phyloP scores from a whole-genome alignment of 2,329 filamentous ascomycete genomes.

The Cercospora sp. region DNA sequence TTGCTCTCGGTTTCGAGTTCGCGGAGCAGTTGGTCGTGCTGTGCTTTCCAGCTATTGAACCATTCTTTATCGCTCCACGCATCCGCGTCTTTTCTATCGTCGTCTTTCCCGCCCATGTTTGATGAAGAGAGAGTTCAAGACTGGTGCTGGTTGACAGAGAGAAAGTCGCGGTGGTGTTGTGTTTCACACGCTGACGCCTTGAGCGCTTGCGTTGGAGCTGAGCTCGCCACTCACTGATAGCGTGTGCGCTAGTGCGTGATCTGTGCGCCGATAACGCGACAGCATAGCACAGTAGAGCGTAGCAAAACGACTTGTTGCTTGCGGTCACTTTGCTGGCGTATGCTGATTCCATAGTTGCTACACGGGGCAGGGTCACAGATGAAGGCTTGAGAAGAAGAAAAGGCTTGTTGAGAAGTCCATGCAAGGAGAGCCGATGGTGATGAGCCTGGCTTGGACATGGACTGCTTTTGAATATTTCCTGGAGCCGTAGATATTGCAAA shows the following conservation, averaged over 20 bases:
- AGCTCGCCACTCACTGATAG: background rate
- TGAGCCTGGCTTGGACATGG: background rate
- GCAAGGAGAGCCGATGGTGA: no score
- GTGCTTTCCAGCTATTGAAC: constrained; percentile 16
- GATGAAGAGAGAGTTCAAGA: background rate
- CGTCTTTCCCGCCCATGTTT: constrained; percentile 20
- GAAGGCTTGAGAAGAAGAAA: background rate
- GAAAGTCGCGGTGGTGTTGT: background rate
- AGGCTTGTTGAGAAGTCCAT: background rate
- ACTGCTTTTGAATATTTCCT: background rate
- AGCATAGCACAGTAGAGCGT: background rate
- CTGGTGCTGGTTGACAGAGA: constrained; percentile 3
- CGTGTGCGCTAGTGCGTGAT: background rate
- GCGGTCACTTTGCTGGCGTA: no score
- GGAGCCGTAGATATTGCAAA: no score
- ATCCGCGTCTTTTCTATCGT: constrained; percentile 15
- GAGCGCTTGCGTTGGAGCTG: constrained; percentile 1
- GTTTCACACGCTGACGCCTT: constrained; percentile 5
- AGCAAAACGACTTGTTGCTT: background rate
- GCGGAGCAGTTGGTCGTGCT: constrained; percentile 20
- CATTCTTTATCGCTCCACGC: constrained; percentile 15
- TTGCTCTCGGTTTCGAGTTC: constrained; percentile 17
- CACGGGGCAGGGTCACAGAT: background rate
- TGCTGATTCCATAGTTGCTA: no score
- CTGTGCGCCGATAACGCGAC: background rate